phyloP scores from a whole-genome alignment of 108 stramenopile species.

The Nitzschia sp. region DNA sequence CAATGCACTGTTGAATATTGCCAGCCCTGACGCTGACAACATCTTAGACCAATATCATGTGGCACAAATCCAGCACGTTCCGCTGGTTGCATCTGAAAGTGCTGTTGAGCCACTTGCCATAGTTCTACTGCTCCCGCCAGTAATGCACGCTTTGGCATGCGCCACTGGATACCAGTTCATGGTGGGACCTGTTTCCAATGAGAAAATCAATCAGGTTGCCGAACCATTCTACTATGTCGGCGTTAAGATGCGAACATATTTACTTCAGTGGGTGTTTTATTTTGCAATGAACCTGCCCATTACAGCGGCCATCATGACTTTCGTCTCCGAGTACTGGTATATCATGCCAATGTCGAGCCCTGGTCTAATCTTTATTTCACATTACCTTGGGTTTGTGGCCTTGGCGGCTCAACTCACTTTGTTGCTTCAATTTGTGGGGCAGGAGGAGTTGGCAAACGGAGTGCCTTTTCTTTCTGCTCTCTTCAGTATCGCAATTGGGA shows the following conservation, averaged over 20 bases:
- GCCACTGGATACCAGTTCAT: slow-evolving; percentile 19
- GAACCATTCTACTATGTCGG: slow-evolving; percentile 30
- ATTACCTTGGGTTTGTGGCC: slow-evolving; percentile 35
- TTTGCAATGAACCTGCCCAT: slow-evolving; percentile 15
- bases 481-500: slow-evolving; percentile 21
- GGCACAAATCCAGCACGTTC: slow-evolving; percentile 1
- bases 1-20: slow-evolving; percentile 11
- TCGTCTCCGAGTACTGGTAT: slow-evolving; percentile 30
- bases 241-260: slow-evolving; percentile 32
- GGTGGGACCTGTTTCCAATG: slow-evolving; percentile 26
- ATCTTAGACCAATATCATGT: neutral
- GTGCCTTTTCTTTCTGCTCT: slow-evolving; percentile 19
- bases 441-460: slow-evolving; percentile 28
- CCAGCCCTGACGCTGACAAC: slow-evolving; percentile 1
- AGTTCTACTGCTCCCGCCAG: slow-evolving; percentile 15
- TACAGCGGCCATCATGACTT: slow-evolving; percentile 25
- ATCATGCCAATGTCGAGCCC: slow-evolving; percentile 30
- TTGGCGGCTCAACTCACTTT: slow-evolving; percentile 10
- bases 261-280: slow-evolving; percentile 32
- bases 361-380: slow-evolving; percentile 29
- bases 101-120: slow-evolving; percentile 7
- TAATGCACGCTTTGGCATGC: slow-evolving; percentile 26
- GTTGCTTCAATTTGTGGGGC: slow-evolving; percentile 18
- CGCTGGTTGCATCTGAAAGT: neutral
- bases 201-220: slow-evolving; percentile 33